phyloP scores from a whole-genome alignment of 106 monocot species.

The Acorus gramineus region DNA sequence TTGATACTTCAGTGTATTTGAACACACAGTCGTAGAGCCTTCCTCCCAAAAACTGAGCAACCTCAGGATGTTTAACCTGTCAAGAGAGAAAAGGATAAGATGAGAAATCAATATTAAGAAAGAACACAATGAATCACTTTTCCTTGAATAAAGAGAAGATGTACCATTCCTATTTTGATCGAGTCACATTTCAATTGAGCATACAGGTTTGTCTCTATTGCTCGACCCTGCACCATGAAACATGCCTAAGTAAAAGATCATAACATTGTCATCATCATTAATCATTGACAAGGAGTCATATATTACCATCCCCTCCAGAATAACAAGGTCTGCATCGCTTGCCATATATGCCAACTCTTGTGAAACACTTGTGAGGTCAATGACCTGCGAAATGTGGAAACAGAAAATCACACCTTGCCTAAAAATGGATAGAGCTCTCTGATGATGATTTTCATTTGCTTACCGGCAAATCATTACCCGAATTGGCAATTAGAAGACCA shows the following conservation, averaged over 20 bases:
- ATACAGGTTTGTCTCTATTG: constrained; percentile 80
- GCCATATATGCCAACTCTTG: constrained; percentile 85
- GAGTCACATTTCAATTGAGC: constrained; percentile 89
- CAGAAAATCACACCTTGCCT: too few species aligned
- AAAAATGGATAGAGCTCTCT: neutral
- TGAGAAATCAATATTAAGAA: too few species aligned
- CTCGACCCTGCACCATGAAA: constrained; percentile 40
- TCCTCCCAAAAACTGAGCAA: constrained; percentile 94
- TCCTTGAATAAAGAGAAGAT: neutral
- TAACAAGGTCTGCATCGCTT: constrained; percentile 80
- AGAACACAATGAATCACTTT: too few species aligned
- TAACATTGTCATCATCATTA: too few species aligned
- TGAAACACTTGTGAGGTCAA: constrained; percentile 68
- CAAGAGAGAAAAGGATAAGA: neutral
- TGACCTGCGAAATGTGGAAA: constrained; percentile 40
- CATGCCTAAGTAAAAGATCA: neutral
- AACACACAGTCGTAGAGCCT: constrained; percentile 96
- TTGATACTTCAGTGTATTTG: constrained; percentile 77
- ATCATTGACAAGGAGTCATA: neutral
- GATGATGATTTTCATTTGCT: constrained; percentile 1
- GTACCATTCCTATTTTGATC: constrained; percentile 97
- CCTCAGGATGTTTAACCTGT: constrained; percentile 94
- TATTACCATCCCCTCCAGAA: constrained; percentile 92
- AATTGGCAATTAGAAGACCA: constrained; percentile 73
- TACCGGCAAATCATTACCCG: constrained; percentile 96